Evolutionary conservation across 1,284 basidiomycete genomes (phyloP).

Genomic region (Tilletia indica): DNA sequence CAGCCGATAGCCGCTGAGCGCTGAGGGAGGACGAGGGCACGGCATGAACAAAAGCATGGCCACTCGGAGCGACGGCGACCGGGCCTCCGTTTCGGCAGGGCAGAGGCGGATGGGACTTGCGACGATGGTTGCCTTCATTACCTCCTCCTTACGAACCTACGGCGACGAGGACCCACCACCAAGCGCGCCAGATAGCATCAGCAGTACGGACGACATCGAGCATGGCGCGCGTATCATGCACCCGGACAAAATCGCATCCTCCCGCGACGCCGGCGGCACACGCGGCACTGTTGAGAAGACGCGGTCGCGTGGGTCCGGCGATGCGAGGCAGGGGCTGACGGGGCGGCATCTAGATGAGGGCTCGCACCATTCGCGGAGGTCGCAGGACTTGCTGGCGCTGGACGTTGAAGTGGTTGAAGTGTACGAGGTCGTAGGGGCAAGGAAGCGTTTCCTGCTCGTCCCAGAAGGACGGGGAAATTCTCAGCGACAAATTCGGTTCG

Average conservation of each 20-base stretch:
- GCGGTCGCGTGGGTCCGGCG: conserved; percentile 66
- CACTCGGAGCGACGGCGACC: no score
- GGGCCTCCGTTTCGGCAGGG: no score
- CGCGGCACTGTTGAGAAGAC: conserved; percentile 76
- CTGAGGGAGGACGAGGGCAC: no score
- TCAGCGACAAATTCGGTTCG: conserved; percentile 34
- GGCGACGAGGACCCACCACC: no score
- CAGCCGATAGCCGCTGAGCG: no score
- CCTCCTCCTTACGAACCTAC: no score
- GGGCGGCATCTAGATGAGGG: not conserved
- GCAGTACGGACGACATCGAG: conserved; percentile 64
- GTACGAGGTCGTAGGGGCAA: conserved; percentile 39
- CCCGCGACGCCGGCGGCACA: conserved; percentile 71
- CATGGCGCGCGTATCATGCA: conserved; percentile 78
- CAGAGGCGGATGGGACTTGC: no score
- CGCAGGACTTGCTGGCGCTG: no score
- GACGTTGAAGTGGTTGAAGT: not conserved
- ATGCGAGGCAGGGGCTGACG: conserved; percentile 28
- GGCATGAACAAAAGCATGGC: no score
- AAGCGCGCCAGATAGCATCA: conserved; percentile 57
- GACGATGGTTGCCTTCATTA: no score
- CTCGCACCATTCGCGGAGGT: not conserved
- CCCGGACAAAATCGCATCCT: conserved; percentile 71
- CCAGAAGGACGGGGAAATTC: conserved; percentile 46
- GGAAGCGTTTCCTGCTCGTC: conserved; percentile 50